Conservation (phyloP, 2,329 filamentous ascomycete species). For the Lasiodiplodia sp. region DNA sequence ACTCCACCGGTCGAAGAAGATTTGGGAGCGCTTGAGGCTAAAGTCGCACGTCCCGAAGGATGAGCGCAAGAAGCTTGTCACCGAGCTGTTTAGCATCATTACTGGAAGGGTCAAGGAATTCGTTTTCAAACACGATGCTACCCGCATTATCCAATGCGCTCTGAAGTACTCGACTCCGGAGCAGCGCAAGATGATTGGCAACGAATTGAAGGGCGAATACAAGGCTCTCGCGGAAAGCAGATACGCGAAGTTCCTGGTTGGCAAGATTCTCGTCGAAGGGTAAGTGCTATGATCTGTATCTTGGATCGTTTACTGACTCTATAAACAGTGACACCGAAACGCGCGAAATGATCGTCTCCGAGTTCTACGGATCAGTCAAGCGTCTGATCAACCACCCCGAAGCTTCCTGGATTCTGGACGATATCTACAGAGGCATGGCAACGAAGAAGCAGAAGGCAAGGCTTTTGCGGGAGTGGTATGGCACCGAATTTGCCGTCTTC, state of each 20-base stretch:
- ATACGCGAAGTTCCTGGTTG: constrained; percentile 97
- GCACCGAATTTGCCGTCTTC: constrained; percentile 87
- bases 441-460: constrained; percentile 84
- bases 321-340: constrained; percentile 74
- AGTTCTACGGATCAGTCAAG: constrained; percentile 94
- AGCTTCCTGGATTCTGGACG: constrained; percentile 96
- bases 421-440: constrained; percentile 90
- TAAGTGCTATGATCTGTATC: constrained; percentile 35
- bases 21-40: constrained; percentile 91
- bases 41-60: constrained; percentile 93
- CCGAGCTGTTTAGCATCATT: constrained; percentile 90
- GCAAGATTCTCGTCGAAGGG: constrained; percentile 90
- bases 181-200: constrained; percentile 85
- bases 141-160: constrained; percentile 94
- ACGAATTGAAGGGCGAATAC: constrained; percentile 85
- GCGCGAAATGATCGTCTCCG: constrained; percentile 85
- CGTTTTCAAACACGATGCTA: constrained; percentile 97
- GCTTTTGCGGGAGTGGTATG: constrained; percentile 94
- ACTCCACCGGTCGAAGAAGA: constrained; percentile 88
- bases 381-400: constrained; percentile 96
- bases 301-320: constrained; percentile 8
- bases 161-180: constrained; percentile 91
- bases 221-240: constrained; percentile 87
- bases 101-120: constrained; percentile 93
- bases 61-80: constrained; percentile 84